These are phyloP conservation scores for Microthlaspi erraticum DNA, from an alignment of 345 rosid genomes.

Conservation along the genomic window DNA sequence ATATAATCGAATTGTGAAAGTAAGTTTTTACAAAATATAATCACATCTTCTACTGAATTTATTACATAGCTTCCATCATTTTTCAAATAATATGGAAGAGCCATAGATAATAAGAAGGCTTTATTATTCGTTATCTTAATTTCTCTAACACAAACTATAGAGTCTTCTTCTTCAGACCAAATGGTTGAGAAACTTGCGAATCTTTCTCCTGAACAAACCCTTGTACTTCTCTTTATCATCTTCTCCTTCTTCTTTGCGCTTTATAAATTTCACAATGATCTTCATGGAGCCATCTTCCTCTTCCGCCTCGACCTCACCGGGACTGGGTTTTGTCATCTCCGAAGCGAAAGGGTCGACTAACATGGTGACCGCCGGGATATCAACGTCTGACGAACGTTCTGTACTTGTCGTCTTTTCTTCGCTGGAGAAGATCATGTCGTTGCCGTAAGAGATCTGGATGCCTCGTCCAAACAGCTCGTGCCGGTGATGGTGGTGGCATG, in stretches of 20 bases:
- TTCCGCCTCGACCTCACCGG: conserved; percentile 7
- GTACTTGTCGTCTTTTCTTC: background rate
- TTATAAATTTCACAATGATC: conserved; percentile 24
- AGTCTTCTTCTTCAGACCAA: conserved; percentile 35
- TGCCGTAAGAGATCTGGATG: conserved; percentile 36
- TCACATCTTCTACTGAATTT: conserved; percentile 11
- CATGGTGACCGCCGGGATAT: conserved; percentile 13
- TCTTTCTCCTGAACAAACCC: conserved; percentile 24
- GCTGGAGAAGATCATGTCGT: conserved; percentile 33
- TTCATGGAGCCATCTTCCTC: conserved; percentile 25
- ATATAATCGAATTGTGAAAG: background rate
- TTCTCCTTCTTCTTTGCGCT: conserved; percentile 21
- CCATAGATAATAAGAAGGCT: conserved; percentile 3
- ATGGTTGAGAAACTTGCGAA: conserved; percentile 43
- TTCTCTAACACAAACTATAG: conserved; percentile 23
- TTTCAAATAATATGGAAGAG: background rate
- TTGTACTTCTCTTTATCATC: conserved; percentile 1
- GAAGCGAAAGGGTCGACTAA: background rate
- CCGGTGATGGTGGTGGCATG: conserved; percentile 30
- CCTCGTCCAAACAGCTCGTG: conserved; percentile 18
- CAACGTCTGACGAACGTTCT: conserved; percentile 1
- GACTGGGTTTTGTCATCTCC: conserved; percentile 3
- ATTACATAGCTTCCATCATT: conserved; percentile 20
- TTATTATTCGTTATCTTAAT: conserved; percentile 5
- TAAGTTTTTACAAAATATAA: background rate